A percentile compares a stretch with the other conserved stretches of the same genome.
Conservation (phyloP, 2,329 filamentous ascomycete genomes). For the Exserohilum turcica region DNA sequence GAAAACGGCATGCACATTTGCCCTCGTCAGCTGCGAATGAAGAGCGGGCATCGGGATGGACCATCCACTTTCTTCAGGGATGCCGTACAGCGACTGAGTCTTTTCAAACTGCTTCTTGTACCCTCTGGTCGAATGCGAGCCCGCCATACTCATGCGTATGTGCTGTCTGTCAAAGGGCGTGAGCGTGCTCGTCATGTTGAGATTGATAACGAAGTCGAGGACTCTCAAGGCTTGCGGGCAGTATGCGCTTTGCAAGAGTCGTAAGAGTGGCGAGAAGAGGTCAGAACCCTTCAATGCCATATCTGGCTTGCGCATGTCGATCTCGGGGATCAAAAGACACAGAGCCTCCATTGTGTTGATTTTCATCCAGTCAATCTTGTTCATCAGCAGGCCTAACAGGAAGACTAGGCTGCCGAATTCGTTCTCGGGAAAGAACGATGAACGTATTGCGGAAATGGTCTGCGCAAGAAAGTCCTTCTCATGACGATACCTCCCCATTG, state of each 20-base stretch:
- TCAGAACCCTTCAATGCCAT: slow-evolving; percentile 91
- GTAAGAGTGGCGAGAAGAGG: slow-evolving; percentile 87
- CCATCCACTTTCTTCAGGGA: slow-evolving; percentile 95
- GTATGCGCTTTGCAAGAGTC: slow-evolving; percentile 88
- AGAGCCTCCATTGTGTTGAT: slow-evolving; percentile 91
- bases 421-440: slow-evolving; percentile 78
- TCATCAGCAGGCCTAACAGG: slow-evolving; percentile 88
- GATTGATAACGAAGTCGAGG: slow-evolving; percentile 92
- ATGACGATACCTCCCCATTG: slow-evolving; percentile 67
- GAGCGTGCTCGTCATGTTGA: slow-evolving; percentile 82
- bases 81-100: slow-evolving; percentile 93
- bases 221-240: slow-evolving; percentile 92
- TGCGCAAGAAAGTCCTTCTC: slow-evolving; percentile 78
- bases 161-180: slow-evolving; percentile 89
- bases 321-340: slow-evolving; percentile 80
- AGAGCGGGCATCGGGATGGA: slow-evolving; percentile 91
- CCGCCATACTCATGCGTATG: slow-evolving; percentile 96
- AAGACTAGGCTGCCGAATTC: slow-evolving; percentile 89
- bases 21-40: slow-evolving; percentile 82
- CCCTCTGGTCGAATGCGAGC: slow-evolving; percentile 75
- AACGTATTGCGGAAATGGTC: slow-evolving; percentile 73
- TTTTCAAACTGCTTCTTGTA: slow-evolving; percentile 94
- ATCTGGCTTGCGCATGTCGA: slow-evolving; percentile 90
- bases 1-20: slow-evolving; percentile 94
- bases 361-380: slow-evolving; percentile 87